Evolutionary conservation across 495 filamentous ascomycete genomes (phyloP), one percentile per base, ranked within the genome.

Genomic region (Lasiosphaeria ovina): DNA sequence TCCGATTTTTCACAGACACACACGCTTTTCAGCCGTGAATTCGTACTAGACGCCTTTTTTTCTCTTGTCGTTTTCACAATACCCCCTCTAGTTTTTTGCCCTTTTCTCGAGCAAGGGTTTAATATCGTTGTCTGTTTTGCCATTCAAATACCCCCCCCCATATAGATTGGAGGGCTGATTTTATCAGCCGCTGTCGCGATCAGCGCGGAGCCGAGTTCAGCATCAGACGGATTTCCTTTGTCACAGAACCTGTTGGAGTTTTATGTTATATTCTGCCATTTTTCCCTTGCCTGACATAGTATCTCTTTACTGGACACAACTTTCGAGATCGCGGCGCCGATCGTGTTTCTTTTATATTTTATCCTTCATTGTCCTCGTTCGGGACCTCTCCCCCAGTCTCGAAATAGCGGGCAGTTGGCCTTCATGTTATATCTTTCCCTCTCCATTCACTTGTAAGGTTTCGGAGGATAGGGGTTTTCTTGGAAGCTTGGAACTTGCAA

Each of bases 91-190:
- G n/a, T 35, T 49, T 59, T 35, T 38, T 40, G 45, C 35, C 42
- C 17, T 16, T 45, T 52, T 47, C 24, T 48, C 38, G 34, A 47
- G 36, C 52, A 35, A 16, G 57, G 58, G 58, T 53, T 64, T 51
- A 56, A 51, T 56, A 32, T 47, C 47, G 55, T 35, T 50, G 35
- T 54, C 3, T 59, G 16, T 54, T 62, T 53, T 62, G 49, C 48
- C 42, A 59, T 62, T 55, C 48, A 61, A 65, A 62, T 65, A 62
- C 62, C 62, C 62, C 62, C 16, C 36, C 24, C 40, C 38, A 60
- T 63, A 66, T 57, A 66, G 57, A 66, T 55, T 61, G 57, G 44
- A 47, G 51, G 55, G 53, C 54, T 47, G 49, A 49, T 16, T 51
- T 57, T 57, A n/a, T 6, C 35, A 42, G 35, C 36, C 53, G 51